phyloP scores from a whole-genome alignment of 2,329 filamentous ascomycete species.

The Cercospora canescens region DNA sequence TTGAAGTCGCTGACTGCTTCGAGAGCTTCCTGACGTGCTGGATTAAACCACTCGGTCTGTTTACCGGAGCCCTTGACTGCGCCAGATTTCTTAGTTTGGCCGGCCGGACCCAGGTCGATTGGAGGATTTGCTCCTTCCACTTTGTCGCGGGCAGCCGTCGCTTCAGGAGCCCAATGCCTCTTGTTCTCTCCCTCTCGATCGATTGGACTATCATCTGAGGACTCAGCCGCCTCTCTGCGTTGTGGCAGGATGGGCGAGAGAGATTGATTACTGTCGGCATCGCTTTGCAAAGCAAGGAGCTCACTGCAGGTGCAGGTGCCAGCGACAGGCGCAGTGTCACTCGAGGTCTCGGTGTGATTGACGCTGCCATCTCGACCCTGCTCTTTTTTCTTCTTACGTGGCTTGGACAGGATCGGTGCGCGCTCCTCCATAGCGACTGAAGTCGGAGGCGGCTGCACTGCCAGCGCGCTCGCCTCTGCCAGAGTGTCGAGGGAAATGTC shows the following conservation, averaged over 20 bases:
- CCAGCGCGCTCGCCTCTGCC: not conserved
- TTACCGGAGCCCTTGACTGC: slow-evolving; percentile 1
- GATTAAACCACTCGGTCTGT: not conserved
- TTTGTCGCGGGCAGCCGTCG: not conserved
- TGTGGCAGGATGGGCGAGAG: not conserved
- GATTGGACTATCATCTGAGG: not conserved
- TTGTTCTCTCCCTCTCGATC: not conserved
- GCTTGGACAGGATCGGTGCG: slow-evolving; percentile 7
- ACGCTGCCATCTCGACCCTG: not conserved
- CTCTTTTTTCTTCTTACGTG: slow-evolving; percentile 10
- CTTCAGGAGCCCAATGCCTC: not conserved
- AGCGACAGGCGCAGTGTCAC: not conserved
- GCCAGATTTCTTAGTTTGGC: not conserved
- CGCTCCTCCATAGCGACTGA: not conserved
- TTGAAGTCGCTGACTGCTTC: slow-evolving; percentile 10
- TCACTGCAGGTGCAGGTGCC: not conserved
- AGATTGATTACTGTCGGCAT: not conserved
- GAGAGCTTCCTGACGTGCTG: slow-evolving; percentile 3
- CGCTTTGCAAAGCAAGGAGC: not conserved
- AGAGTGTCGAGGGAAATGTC: not conserved
- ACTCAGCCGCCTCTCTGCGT: not conserved
- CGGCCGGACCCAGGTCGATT: not conserved
- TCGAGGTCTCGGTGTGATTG: not conserved
- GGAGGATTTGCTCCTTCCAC: not conserved
- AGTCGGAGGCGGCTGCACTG: slow-evolving; percentile 1